These are phyloP conservation scores for Coprinopsis marcescibilis DNA, from an alignment of 768 basidiomycete genomes.

Conservation along the genomic window DNA sequence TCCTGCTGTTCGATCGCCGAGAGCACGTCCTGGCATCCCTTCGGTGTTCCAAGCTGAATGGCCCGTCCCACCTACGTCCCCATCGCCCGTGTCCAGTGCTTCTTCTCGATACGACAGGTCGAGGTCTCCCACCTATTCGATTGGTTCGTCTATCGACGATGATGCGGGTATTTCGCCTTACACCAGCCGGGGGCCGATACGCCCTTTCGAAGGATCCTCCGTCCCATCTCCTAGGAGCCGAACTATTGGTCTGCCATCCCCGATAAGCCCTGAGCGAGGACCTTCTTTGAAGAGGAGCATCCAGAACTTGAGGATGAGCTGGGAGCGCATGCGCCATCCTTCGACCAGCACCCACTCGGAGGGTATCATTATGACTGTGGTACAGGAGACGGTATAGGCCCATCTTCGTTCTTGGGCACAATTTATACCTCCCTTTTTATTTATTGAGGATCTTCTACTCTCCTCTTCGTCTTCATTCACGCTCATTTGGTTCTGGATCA, in stretches of 20 bases:
- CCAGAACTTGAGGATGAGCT: slow-evolving; percentile 21
- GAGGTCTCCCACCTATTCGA: slow-evolving; percentile 13
- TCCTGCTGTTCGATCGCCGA: neutral
- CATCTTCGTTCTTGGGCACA: neutral
- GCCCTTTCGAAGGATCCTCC: slow-evolving; percentile 29
- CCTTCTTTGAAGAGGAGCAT: slow-evolving; percentile 19
- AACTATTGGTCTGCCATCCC: slow-evolving; percentile 5
- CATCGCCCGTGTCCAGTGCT: slow-evolving; percentile 9
- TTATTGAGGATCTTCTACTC: neutral
- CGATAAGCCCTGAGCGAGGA: slow-evolving; percentile 8
- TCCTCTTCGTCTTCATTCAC: slow-evolving; percentile 6
- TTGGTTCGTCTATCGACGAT: neutral
- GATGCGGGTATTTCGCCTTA: slow-evolving; percentile 11
- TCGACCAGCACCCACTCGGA: slow-evolving; percentile 17
- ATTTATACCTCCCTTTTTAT: neutral
- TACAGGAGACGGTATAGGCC: slow-evolving; percentile 31
- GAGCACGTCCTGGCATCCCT: neutral
- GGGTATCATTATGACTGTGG: slow-evolving; percentile 39
- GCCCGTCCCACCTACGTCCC: slow-evolving; percentile 11
- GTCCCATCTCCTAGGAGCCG: slow-evolving; percentile 10
- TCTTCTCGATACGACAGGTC: slow-evolving; percentile 1
- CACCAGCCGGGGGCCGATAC: slow-evolving; percentile 8
- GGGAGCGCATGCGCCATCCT: slow-evolving; percentile 19
- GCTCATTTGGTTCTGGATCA: slow-evolving; percentile 11
- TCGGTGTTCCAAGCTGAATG: slow-evolving; percentile 10